Evolutionary conservation across 192 early-diverging fungal genomes (phyloP).

Genomic region (Coemansia sp.): DNA sequence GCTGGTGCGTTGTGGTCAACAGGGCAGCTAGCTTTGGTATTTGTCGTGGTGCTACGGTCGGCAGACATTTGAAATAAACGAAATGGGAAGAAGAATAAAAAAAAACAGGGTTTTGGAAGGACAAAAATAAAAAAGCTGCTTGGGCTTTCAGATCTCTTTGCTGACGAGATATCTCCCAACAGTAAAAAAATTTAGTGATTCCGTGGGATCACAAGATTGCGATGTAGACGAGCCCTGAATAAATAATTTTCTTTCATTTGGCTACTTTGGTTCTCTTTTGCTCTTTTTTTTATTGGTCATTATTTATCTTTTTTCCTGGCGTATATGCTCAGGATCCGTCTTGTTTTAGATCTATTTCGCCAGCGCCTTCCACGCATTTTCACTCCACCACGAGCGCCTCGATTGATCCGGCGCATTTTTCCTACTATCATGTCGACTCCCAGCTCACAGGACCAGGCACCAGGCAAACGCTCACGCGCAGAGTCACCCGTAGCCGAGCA

Average conservation of each 20-base stretch:
- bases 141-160: not conserved
- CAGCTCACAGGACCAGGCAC: not conserved
- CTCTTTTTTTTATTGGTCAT: not conserved
- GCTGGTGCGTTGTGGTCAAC: conserved; percentile 20
- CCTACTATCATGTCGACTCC: not conserved
- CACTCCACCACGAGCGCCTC: not conserved
- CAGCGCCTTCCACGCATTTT: not conserved
- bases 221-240: not conserved
- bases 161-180: not conserved
- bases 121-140: not conserved
- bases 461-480: conserved; percentile 2
- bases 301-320: not conserved
- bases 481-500: not conserved
- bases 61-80: not conserved
- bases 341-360: not conserved
- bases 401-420: not conserved
- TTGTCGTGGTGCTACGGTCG: not conserved
- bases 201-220: not conserved
- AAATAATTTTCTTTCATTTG: not conserved
- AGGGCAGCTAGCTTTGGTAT: conserved; percentile 7
- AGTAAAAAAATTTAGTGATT: not conserved
- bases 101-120: not conserved
- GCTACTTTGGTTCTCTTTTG: not conserved
- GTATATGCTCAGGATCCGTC: conserved; percentile 3
- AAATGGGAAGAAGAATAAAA: not conserved